phyloP scores from a whole-genome alignment of 2,329 filamentous ascomycete species.

The Fusarium brachygibbosum region DNA sequence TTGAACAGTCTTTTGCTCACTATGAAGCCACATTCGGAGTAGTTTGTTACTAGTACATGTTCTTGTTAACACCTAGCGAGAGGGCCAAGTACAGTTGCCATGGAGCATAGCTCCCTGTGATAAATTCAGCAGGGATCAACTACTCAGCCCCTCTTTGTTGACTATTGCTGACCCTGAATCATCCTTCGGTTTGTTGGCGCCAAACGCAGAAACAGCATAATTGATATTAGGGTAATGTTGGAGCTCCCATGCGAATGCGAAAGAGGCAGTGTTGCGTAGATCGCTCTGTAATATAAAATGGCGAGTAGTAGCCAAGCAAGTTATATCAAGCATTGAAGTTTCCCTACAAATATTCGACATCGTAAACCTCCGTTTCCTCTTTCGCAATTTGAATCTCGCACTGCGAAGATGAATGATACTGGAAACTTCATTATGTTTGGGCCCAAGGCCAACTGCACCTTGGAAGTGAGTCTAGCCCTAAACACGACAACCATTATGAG shows the following conservation, averaged over 20 bases:
- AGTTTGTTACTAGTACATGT: not conserved
- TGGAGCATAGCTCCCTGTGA: not conserved
- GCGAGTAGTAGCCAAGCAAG: too few species aligned
- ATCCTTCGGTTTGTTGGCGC: not conserved
- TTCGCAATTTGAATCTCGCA: not conserved
- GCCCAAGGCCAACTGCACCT: conserved; percentile 35
- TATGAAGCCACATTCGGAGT: not conserved
- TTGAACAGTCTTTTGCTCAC: not conserved
- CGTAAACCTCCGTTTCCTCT: not conserved
- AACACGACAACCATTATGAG: too few species aligned
- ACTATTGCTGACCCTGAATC: not conserved
- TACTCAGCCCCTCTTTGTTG: not conserved
- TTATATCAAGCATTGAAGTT: too few species aligned
- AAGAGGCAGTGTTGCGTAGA: conserved; percentile 13
- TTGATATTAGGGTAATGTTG: not conserved
- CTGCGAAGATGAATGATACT: not conserved
- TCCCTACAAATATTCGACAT: too few species aligned
- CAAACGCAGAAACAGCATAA: not conserved
- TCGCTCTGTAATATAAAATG: not conserved
- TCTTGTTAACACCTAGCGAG: not conserved
- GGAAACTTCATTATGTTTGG: conserved; percentile 29
- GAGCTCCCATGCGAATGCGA: conserved; percentile 4
- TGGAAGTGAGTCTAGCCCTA: conserved; percentile 11
- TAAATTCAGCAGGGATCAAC: not conserved
- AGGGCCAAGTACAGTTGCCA: not conserved